Evolutionary conservation across 257 asterid genomes (phyloP), one percentile per base, ranked within the genome.

Genomic region (Prunella vulgaris): DNA sequence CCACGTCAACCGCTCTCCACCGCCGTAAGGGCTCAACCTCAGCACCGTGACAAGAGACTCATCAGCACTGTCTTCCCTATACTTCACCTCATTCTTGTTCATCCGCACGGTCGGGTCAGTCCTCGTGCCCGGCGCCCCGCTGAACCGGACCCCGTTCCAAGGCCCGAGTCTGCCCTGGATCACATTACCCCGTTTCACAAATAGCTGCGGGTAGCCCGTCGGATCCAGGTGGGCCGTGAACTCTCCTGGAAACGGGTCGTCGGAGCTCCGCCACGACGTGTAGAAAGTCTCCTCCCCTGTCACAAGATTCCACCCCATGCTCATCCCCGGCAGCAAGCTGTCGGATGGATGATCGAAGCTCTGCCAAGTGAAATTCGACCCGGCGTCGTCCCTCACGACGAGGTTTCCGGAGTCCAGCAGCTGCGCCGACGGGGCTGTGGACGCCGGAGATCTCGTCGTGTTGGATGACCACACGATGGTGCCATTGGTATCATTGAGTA

Each of bases 291-390:
- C 81, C 9, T 10, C 14, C 1, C 84, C 82, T 0, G 84, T 79
- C 0, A 13, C 48, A 3, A 37, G 64, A 38, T 87, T 74, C 62
- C 42, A 14, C 0, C 95, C 89, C 0, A 80, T 37, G 20, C 53
- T 30, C 84, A 80, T 85, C 5, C 80, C 80, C 0, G 87, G 79
- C 9, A 85, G n/a, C 15, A 67, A 33, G 0, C 84, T 79, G 27
- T 85, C 83, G 0, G 82, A 56, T 1, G 86, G 90, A 70, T 81
- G 58, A 44, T 81, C 78, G 48, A 87, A 85, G 28, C 94, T 85
- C 76, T 84, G 87, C 89, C 89, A 81, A 0, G 81, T 35, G 17
- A 44, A 58, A 69, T 76, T 68, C 18, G 78, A 83, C 1, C 62
- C 83, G n/a, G n/a, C n/a, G n/a, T n/a, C n/a, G 28, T 72, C 82